Conservation (phyloP, 1,139 yeast genomes). For the Diutina mesorugosa region DNA sequence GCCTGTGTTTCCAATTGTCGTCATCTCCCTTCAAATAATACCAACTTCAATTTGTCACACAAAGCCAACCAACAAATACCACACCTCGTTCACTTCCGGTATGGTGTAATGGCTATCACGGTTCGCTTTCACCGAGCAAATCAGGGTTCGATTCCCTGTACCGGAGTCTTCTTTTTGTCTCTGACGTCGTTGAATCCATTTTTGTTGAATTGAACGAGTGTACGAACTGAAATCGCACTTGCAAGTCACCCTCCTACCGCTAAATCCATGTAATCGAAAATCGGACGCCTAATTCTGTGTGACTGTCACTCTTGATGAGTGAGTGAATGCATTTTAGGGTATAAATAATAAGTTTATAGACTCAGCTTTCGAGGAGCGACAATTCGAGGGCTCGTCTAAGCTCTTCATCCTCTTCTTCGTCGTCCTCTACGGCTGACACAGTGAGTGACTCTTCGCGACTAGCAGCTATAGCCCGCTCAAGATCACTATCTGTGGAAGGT, state of each 20-base stretch:
- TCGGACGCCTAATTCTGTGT: no score
- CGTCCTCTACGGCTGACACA: neutral
- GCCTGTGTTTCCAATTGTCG: no score
- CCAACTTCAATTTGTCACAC: no score
- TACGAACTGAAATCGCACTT: no score
- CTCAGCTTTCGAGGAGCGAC: constrained; percentile 3
- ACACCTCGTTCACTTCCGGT: constrained; percentile 14
- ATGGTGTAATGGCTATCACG: constrained; percentile 36
- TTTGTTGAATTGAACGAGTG: no score
- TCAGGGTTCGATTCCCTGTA: constrained; percentile 66
- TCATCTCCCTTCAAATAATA: no score
- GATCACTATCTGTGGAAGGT: neutral
- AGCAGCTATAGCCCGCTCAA: neutral
- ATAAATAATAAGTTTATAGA: neutral
- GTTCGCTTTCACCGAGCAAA: constrained; percentile 48
- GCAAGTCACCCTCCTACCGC: no score
- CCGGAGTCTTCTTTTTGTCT: constrained; percentile 25
- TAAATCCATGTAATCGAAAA: no score
- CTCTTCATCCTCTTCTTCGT: constrained; percentile 12
- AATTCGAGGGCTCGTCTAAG: constrained; percentile 12
- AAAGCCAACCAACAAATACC: no score
- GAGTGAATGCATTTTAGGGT: neutral
- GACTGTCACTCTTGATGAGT: neutral
- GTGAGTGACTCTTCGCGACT: neutral
- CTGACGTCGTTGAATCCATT: no score